A percentile compares a stretch with the other conserved stretches of the same genome.
phyloP scores from a whole-genome alignment of 1,139 yeast genomes.

The Hyphopichia burtonii region DNA sequence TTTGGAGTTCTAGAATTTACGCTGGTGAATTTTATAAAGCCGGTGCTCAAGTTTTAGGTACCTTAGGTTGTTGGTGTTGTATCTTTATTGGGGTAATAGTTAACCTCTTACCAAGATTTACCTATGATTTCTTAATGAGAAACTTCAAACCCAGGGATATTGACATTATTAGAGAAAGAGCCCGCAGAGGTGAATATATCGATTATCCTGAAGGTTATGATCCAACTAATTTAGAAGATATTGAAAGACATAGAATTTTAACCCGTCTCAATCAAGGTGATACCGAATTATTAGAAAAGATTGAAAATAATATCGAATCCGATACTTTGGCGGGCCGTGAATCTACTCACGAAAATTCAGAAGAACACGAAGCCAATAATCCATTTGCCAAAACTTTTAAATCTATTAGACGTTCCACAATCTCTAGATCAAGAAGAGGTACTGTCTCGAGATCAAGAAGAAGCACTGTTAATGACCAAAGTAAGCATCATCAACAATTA shows the following conservation, averaged over 20 bases:
- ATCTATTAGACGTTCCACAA: slow-evolving; percentile 32
- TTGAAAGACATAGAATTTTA: slow-evolving; percentile 42
- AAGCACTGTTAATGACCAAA: slow-evolving; percentile 31
- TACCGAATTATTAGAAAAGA: slow-evolving; percentile 34
- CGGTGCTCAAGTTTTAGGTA: slow-evolving; percentile 55
- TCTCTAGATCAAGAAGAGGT: slow-evolving; percentile 17
- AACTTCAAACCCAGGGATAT: slow-evolving; percentile 53
- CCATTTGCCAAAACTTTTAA: slow-evolving; percentile 35
- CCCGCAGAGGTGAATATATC: slow-evolving; percentile 44
- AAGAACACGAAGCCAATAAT: slow-evolving; percentile 11
- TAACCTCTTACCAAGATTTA: slow-evolving; percentile 54
- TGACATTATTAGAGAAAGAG: slow-evolving; percentile 55
- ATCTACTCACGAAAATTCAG: slow-evolving; percentile 4
- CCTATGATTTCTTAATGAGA: slow-evolving; percentile 44
- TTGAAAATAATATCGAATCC: slow-evolving; percentile 21
- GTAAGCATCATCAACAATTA: slow-evolving; percentile 13
- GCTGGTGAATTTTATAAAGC: slow-evolving; percentile 53
- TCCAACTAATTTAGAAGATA: slow-evolving; percentile 54
- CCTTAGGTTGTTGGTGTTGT: slow-evolving; percentile 52
- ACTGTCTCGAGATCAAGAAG: slow-evolving; percentile 28
- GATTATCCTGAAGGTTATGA: slow-evolving; percentile 56
- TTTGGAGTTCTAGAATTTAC: slow-evolving; percentile 48
- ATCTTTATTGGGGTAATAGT: slow-evolving; percentile 46
- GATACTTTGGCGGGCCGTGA: neutral
- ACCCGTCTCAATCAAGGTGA: slow-evolving; percentile 33